Evolutionary conservation across 169 alveolate genomes (phyloP).

Genomic region (Eimeria acervulina): DNA sequence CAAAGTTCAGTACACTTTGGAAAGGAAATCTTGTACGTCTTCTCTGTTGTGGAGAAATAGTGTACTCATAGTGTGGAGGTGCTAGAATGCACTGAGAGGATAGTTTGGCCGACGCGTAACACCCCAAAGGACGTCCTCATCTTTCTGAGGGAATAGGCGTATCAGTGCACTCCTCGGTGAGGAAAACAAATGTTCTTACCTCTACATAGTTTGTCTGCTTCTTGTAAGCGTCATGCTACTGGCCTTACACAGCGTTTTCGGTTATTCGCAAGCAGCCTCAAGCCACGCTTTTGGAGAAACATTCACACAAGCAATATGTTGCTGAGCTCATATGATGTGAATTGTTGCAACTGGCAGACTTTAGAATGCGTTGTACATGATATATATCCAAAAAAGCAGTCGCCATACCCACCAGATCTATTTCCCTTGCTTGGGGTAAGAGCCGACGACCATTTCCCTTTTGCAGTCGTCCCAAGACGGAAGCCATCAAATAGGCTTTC

Average conservation of each 20-base stretch:
- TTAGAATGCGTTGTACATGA: neutral
- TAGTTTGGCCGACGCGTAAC: neutral
- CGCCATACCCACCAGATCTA: too few species aligned
- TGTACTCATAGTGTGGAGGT: neutral
- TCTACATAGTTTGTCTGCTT: neutral
- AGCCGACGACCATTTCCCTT: too few species aligned
- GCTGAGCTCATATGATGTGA: too few species aligned
- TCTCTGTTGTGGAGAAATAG: neutral
- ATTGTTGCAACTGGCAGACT: too few species aligned
- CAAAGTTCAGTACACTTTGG: neutral
- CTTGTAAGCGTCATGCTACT: neutral
- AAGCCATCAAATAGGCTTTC: too few species aligned
- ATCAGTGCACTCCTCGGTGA: neutral
- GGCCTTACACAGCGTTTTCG: neutral
- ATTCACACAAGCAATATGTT: too few species aligned
- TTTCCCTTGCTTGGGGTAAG: too few species aligned
- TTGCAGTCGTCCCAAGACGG: too few species aligned
- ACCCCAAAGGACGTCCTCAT: neutral
- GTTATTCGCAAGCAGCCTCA: neutral
- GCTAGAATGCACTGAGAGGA: neutral
- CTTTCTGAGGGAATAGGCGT: neutral
- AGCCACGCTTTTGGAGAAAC: too few species aligned
- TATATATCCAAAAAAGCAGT: too few species aligned
- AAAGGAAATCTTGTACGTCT: neutral
- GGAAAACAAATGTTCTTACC: neutral